Conservation (phyloP, 129 eudicot genomes). For the Lactuca saligna region DNA sequence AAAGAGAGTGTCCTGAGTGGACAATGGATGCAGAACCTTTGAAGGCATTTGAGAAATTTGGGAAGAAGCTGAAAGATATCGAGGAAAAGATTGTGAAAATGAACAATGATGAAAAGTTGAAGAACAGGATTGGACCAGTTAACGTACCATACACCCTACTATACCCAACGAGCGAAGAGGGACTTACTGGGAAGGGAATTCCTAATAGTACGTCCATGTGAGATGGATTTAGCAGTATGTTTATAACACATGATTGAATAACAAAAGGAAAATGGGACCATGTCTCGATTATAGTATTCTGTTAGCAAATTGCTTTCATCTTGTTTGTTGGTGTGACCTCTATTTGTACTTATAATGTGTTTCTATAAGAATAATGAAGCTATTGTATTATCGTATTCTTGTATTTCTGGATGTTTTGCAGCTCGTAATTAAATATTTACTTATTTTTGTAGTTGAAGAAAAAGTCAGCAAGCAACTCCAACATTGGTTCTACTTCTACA, state of each 20-base stretch:
- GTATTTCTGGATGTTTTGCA: too few relatives aligned
- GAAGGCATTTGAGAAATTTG: slow-evolving; percentile 35
- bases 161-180: slow-evolving; percentile 33
- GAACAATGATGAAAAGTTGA: slow-evolving; percentile 37
- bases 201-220: slow-evolving; percentile 37
- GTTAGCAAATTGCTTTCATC: too few relatives aligned
- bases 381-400: not conserved
- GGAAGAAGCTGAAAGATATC: slow-evolving; percentile 34
- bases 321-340: not conserved
- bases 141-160: slow-evolving; percentile 38
- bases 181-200: slow-evolving; percentile 42
- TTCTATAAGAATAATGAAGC: not conserved
- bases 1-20: slow-evolving; percentile 41
- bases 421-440: too few relatives aligned
- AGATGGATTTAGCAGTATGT: not conserved
- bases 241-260: not conserved
- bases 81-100: slow-evolving; percentile 33
- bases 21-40: slow-evolving; percentile 32
- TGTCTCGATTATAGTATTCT: not conserved
- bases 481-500: too few relatives aligned
- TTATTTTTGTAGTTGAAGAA: too few relatives aligned
- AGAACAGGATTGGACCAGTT: slow-evolving; percentile 45
- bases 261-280: not conserved
- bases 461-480: too few relatives aligned
- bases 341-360: not conserved